These are phyloP conservation scores for Aureobasidium sp. DNA, from an alignment of 2,329 filamentous ascomycete species.

Conservation along the genomic window DNA sequence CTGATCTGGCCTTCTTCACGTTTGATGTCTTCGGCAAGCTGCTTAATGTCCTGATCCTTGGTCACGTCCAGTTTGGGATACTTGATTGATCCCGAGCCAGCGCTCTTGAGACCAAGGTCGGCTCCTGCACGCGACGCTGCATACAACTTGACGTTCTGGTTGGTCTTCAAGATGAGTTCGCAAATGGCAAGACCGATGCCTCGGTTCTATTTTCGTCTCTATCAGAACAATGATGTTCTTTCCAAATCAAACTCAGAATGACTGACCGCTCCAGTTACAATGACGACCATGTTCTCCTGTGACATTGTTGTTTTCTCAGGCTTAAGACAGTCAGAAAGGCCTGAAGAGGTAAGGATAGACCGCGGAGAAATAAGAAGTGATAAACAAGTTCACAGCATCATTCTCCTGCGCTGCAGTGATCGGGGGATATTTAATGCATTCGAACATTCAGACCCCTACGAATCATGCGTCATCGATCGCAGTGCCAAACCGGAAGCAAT, in stretches of 20 bases:
- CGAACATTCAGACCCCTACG: not conserved
- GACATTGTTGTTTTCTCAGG: constrained; percentile 18
- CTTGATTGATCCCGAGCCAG: constrained; percentile 15
- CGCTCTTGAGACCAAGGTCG: constrained; percentile 20
- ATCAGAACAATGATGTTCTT: not conserved
- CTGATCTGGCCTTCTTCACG: constrained; percentile 17
- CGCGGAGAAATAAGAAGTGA: not conserved
- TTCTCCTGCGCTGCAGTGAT: not conserved
- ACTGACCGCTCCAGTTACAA: constrained; percentile 28
- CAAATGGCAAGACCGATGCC: constrained; percentile 30
- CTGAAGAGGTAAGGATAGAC: not conserved
- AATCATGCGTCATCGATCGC: not conserved
- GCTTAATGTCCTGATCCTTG: constrained; percentile 20
- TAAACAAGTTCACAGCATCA: not conserved
- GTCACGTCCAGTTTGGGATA: constrained; percentile 28
- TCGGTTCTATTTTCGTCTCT: constrained; percentile 23
- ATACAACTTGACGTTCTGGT: constrained; percentile 21
- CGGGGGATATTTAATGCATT: not conserved
- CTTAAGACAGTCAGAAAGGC: not conserved
- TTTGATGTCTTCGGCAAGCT: constrained; percentile 22
- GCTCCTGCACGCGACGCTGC: constrained; percentile 26
- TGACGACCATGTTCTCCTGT: constrained; percentile 21
- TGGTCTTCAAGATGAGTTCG: constrained; percentile 22
- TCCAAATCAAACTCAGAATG: not conserved
- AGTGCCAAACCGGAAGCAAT: not conserved